Base-by-base conservation (phyloP, 768 basidiomycete species). In the Agaricus blazei region DNA sequence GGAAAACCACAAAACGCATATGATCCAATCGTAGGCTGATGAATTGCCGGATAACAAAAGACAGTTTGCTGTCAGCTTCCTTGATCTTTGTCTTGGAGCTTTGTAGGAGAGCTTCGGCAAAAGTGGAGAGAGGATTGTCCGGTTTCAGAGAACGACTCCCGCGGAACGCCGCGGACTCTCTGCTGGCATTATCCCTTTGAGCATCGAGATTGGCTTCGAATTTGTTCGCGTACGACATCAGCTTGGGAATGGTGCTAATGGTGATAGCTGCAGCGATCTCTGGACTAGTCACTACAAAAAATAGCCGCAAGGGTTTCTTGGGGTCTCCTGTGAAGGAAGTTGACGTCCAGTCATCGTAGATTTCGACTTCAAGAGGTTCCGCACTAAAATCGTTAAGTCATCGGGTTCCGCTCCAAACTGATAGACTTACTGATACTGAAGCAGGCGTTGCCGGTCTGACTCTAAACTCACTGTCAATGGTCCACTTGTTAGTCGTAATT, bases 31-130 rank as follows among this genome's bases (percentile, higher is more conserved):
- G 79, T 47, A 94, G 78, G 59, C 82, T 84, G 78, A 94, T 85
- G 56, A 84, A 80, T 65, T 92, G 89, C 48, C 77, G 73, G 58
- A 94, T 81, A 14, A 79, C 70, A 59, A 85, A 84, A 4, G 79
- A 78, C 7, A 88, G 67, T 1, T 73, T 78, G 8, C 72, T 68
- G 55, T 87, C 87, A 12, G 78, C 75, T 68, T 90, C 89, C 60
- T 81, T 85, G 68, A 91, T 81, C 23, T 83, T 81, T 42, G 73
- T 83, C 41, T 83, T 80, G 27, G 91, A 88, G 0, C 89, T 88
- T 52, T 80, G 75, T 38, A 93, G 68, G 83, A 93, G 89, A 29
- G 90, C 88, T 59, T 88, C 83, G 1, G 92, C 91, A n/a, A 93
- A 90, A 11, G 87, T 82, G 1, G 89, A 90, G 14, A 94, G 72